Base-by-base conservation (phyloP, 2,329 filamentous ascomycete genomes). In the Talaromyces sp. region DNA sequence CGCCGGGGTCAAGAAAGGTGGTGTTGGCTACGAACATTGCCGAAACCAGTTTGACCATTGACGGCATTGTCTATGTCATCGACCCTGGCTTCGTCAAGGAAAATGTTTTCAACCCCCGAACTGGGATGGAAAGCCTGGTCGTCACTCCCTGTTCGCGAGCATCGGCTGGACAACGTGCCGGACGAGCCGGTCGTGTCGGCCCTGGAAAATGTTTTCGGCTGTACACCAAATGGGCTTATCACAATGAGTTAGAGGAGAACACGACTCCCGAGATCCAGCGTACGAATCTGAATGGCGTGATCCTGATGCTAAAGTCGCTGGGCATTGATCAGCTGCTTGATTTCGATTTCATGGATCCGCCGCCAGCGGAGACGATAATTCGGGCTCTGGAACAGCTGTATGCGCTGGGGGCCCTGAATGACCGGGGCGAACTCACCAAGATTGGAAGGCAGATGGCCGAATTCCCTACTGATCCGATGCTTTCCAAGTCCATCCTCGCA, bases 1-100 rank as follows among this genome's bases (percentile, higher is more conserved):
- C 95, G 0, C 86, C 89, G 0, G 89, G 89, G 18, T 89, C 90
- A 0, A 85, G 95, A 31, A 99, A 98, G 73, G 92, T 98, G 0
- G 92, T 99, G 0, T 79, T 98, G 42, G 92, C 94, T 0, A 98
- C 95, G 2, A 99, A 99, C 72, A 98, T 99, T 74, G 95, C 95
- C 2, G 95, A 99, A 75, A 99, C 95, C 0, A 92, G 88, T 80
- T 79, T 99, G 70, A 99, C 95, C 0, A 96, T 99, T 62, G 93
- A 98, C 72, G 94, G 93, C 16, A 96, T 98, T 63, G 90, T 94
- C 8, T 97, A 96, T 73, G 95, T 98, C 40, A 96, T 98, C 63
- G 95, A 99, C 68, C 91, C 91, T 0, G 95, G 95, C 0, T 96
- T 96, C 66, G 92, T 95, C 65, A 99, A 99, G 75, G 92, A 98